Percentiles rank a stretch among this genome's conserved stretches.
Conservation (phyloP, 2,329 filamentous ascomycete species). For the Calonectria fujianensis region DNA sequence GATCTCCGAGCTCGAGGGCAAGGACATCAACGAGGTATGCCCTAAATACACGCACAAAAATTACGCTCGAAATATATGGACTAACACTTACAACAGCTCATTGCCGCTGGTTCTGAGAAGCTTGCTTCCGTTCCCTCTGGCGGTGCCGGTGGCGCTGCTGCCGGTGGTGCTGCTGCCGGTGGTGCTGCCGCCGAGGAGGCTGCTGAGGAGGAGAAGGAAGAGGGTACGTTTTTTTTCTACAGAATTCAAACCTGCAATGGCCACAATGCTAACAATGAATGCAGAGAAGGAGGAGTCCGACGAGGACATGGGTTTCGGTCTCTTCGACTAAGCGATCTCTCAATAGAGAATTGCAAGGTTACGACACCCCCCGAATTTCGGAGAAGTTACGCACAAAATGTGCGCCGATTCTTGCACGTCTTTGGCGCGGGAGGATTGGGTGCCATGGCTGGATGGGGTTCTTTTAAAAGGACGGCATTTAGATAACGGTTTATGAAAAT, state of each 20-base stretch:
- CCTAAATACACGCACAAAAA: background rate
- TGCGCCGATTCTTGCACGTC: constrained; percentile 58
- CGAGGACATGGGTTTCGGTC: constrained; percentile 86
- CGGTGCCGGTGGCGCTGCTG: constrained; percentile 84
- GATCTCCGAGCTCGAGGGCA: constrained; percentile 92
- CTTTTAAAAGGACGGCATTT: constrained; percentile 54
- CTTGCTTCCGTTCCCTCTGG: constrained; percentile 98
- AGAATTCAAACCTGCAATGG: background rate
- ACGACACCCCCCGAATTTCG: constrained; percentile 60
- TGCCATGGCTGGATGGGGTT: constrained; percentile 57
- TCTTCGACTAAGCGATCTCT: constrained; percentile 79
- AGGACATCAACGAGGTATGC: constrained; percentile 93
- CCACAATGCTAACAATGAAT: constrained; percentile 30
- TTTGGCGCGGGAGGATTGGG: constrained; percentile 57
- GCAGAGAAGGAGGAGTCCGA: constrained; percentile 74
- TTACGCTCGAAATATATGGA: background rate
- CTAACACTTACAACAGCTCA: constrained; percentile 78
- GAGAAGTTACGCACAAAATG: constrained; percentile 58
- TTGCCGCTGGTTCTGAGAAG: constrained; percentile 91
- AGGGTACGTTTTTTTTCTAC: constrained; percentile 53
- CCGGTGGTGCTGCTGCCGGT: constrained; percentile 80
- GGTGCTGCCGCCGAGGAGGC: constrained; percentile 81
- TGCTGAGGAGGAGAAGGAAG: constrained; percentile 88
- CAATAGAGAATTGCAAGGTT: constrained; percentile 53
- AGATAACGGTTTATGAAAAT: constrained; percentile 57